Conservation (phyloP, 352 stramenopile genomes). For the Thalassiosira oceanica region DNA sequence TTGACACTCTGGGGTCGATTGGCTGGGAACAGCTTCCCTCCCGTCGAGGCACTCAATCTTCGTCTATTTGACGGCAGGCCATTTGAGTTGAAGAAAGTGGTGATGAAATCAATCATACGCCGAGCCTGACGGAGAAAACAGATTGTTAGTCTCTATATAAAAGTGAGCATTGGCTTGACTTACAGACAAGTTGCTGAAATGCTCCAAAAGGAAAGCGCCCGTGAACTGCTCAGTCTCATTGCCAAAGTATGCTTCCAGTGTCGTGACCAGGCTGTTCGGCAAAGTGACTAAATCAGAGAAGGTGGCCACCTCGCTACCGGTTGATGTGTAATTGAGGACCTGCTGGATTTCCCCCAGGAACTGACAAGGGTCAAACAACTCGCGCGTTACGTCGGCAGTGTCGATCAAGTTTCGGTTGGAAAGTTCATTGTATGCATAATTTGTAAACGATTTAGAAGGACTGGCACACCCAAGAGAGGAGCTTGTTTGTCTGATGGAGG, state of each 20-base stretch:
- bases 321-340: conserved; percentile 5
- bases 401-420: too few species aligned
- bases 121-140: too few species aligned
- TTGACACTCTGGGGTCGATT: conserved; percentile 5
- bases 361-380: conserved; percentile 8
- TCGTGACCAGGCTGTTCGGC: conserved; percentile 1
- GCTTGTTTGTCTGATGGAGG: conserved; percentile 1
- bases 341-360: conserved; percentile 5
- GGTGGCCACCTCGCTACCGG: background rate
- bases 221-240: conserved; percentile 12
- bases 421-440: background rate
- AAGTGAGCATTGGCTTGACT: too few species aligned
- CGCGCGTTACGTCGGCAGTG: conserved; percentile 2
- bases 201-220: conserved; percentile 27
- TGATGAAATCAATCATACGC: too few species aligned
- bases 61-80: too few species aligned
- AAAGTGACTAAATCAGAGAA: conserved; percentile 20
- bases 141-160: too few species aligned
- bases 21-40: too few species aligned
- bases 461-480: background rate
- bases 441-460: conserved; percentile 1
- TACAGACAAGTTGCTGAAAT: conserved; percentile 17
- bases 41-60: too few species aligned
- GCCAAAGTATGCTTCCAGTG: conserved; percentile 7
- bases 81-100: too few species aligned